A percentile compares a stretch with the other conserved stretches of the same genome.
Conservation (phyloP, 1,284 basidiomycete species). For the Stereum hirsutum region DNA sequence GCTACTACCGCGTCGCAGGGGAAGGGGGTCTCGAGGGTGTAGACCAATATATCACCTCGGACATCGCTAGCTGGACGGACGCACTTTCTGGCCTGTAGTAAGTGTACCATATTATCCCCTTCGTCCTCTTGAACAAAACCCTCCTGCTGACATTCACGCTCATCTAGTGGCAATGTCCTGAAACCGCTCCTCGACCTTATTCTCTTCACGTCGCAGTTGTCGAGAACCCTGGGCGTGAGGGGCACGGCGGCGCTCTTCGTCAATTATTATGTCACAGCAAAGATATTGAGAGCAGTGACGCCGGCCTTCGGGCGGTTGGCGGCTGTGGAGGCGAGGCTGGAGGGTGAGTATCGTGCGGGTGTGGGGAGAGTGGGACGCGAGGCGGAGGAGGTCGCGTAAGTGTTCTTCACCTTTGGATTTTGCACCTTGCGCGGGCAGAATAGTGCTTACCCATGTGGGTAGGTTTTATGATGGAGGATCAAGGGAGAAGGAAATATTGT, state of each 20-base stretch:
- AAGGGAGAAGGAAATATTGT: conserved; percentile 80
- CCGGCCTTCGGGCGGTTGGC: conserved; percentile 93
- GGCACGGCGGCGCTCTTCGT: conserved; percentile 75
- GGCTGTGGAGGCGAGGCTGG: conserved; percentile 78
- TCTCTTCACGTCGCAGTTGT: conserved; percentile 90
- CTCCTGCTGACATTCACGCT: background rate
- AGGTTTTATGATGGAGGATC: conserved; percentile 91
- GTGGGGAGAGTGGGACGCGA: conserved; percentile 86
- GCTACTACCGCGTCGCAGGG: conserved; percentile 58
- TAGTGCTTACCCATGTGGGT: no score
- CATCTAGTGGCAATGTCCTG: conserved; percentile 45
- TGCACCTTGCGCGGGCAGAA: no score
- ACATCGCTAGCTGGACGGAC: conserved; percentile 88
- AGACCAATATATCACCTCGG: conserved; percentile 90
- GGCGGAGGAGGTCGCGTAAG: conserved; percentile 88
- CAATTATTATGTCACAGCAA: conserved; percentile 83
- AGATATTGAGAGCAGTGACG: conserved; percentile 79
- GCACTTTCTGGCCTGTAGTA: conserved; percentile 85
- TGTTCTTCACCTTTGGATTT: conserved; percentile 14
- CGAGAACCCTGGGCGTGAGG: conserved; percentile 74
- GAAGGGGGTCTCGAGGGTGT: conserved; percentile 62
- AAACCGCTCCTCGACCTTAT: conserved; percentile 90
- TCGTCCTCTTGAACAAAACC: background rate
- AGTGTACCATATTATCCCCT: conserved; percentile 24
- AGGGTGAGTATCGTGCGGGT: conserved; percentile 88